Conservation (phyloP, 768 basidiomycete genomes). For the Pisolithus sp. region DNA sequence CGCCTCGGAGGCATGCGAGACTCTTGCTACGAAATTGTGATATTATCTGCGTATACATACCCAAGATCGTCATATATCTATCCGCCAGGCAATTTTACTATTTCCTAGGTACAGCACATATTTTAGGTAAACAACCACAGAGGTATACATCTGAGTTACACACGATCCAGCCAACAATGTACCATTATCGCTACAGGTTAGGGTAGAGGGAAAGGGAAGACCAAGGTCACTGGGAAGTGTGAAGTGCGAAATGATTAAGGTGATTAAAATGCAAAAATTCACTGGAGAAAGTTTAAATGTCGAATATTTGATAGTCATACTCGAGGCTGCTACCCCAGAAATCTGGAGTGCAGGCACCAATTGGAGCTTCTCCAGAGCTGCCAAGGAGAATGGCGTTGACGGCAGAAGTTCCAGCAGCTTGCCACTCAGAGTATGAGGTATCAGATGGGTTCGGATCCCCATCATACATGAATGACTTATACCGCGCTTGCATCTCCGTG, state of each 20-base stretch:
- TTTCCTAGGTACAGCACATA: too few species aligned
- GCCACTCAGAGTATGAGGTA: slow-evolving; percentile 44
- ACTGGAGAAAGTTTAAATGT: slow-evolving; percentile 24
- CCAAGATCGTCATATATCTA: neutral
- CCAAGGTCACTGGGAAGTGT: neutral
- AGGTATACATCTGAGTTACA: too few species aligned
- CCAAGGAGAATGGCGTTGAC: slow-evolving; percentile 60
- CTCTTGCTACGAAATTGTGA: neutral
- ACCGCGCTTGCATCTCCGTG: slow-evolving; percentile 62
- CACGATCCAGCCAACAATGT: too few species aligned
- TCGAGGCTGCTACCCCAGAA: slow-evolving; percentile 63
- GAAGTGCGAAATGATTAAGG: neutral
- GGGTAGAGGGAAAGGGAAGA: neutral
- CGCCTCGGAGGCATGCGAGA: neutral
- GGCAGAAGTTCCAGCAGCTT: slow-evolving; percentile 41
- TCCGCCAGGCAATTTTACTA: too few species aligned
- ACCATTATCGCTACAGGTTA: slow-evolving; percentile 1
- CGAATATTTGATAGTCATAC: slow-evolving; percentile 69
- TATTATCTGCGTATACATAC: neutral
- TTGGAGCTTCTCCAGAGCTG: slow-evolving; percentile 42
- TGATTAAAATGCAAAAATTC: neutral
- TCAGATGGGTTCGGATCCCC: slow-evolving; percentile 57
- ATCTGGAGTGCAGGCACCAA: slow-evolving; percentile 54
- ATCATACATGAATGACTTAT: slow-evolving; percentile 55
- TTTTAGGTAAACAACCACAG: too few species aligned